Conservation (phyloP, 2,329 filamentous ascomycete genomes). For the Chrysosporium queenslandicum region DNA sequence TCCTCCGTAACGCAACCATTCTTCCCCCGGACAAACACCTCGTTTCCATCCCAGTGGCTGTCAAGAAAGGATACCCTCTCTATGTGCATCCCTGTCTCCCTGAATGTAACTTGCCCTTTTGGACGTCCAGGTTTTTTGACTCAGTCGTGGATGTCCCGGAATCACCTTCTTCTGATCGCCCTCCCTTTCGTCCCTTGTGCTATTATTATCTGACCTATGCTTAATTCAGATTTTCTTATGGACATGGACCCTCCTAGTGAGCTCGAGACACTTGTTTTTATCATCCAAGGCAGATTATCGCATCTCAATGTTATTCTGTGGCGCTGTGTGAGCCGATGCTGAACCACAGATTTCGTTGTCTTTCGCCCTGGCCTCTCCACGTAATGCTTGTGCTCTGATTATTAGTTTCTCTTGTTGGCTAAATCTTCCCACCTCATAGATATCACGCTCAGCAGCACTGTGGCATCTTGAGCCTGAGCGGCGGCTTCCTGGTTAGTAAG, state of each 20-base stretch:
- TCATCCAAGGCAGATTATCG: not conserved
- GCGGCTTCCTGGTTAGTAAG: not conserved
- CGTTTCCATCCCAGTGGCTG: not conserved
- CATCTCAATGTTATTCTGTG: not conserved
- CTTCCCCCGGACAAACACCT: not conserved
- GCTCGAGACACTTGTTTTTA: not conserved
- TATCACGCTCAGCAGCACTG: not conserved
- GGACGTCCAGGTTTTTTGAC: not conserved
- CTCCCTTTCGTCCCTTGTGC: not conserved
- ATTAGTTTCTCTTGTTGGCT: not conserved
- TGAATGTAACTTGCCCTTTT: constrained; percentile 3
- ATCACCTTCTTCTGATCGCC: not conserved
- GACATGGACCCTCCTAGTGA: not conserved
- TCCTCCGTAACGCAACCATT: not conserved
- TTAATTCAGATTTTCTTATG: not conserved
- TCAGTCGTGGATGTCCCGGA: not conserved
- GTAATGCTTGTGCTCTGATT: not conserved
- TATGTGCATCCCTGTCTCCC: not conserved
- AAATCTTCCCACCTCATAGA: not conserved
- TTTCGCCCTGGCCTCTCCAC: not conserved
- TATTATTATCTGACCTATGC: not conserved
- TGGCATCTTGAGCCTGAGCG: not conserved
- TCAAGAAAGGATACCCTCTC: not conserved
- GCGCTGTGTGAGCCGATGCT: not conserved
- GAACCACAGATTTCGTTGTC: not conserved